These are phyloP conservation scores for Nitzschia palea DNA, from an alignment of 108 stramenopile species.

Conservation along the genomic window DNA sequence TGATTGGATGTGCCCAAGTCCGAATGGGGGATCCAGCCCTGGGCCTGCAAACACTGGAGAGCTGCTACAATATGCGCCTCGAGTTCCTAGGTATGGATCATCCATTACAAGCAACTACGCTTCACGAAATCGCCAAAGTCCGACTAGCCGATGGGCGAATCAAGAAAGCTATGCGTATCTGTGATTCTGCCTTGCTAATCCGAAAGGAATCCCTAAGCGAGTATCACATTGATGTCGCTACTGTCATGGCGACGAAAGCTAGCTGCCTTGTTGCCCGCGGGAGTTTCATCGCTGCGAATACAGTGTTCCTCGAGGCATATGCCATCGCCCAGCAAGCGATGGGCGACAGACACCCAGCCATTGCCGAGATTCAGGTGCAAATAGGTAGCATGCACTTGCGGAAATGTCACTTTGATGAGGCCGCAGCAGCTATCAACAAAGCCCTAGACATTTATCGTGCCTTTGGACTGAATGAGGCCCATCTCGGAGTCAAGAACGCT, in stretches of 20 bases:
- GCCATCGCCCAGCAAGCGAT: conserved; percentile 30
- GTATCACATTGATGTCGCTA: conserved; percentile 44
- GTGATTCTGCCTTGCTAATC: conserved; percentile 46
- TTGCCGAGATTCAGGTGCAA: conserved; percentile 47
- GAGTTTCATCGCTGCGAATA: conserved; percentile 27
- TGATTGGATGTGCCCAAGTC: conserved; percentile 60
- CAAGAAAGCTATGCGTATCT: conserved; percentile 57
- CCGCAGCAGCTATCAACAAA: conserved; percentile 42
- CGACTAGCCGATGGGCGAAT: conserved; percentile 51
- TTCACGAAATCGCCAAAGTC: conserved; percentile 65
- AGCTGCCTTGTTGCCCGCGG: conserved; percentile 37
- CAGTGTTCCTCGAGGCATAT: conserved; percentile 34
- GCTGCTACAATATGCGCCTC: conserved; percentile 71
- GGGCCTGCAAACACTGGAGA: conserved; percentile 52
- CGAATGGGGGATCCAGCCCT: conserved; percentile 41
- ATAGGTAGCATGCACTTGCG: conserved; percentile 57
- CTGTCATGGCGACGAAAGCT: conserved; percentile 38
- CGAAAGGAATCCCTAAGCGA: conserved; percentile 51
- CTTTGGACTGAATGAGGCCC: conserved; percentile 48
- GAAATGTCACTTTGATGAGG: conserved; percentile 66
- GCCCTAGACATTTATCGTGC: conserved; percentile 57
- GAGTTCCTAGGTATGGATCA: conserved; percentile 65
- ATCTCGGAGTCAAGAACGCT: conserved; percentile 45
- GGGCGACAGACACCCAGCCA: conserved; percentile 29
- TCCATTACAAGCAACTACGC: conserved; percentile 59